phyloP scores from a whole-genome alignment of 1,284 basidiomycete species.

The Tilletiopsis washingtonensis region DNA sequence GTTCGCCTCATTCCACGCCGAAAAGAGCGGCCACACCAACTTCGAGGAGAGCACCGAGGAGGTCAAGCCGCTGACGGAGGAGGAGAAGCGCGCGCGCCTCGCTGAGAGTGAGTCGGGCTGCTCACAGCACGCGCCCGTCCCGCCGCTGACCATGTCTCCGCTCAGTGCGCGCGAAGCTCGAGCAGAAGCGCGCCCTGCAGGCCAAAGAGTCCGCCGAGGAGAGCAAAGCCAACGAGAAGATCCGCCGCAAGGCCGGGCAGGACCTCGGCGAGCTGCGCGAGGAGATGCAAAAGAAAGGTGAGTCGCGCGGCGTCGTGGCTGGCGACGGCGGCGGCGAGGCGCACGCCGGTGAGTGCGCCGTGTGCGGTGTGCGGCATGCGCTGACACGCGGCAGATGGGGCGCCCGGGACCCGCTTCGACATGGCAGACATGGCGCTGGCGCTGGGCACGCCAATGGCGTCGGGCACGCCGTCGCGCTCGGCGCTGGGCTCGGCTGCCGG shows the following conservation, averaged over 20 bases:
- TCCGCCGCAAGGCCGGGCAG: slow-evolving; percentile 44
- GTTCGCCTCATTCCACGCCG: slow-evolving; percentile 85
- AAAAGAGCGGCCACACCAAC: slow-evolving; percentile 75
- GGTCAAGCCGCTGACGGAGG: slow-evolving; percentile 87
- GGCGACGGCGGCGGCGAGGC: background rate
- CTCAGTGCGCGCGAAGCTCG: slow-evolving; percentile 35
- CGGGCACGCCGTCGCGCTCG: too few relatives aligned
- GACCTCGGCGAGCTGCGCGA: slow-evolving; percentile 32
- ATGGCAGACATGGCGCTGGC: too few relatives aligned
- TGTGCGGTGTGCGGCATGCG: too few relatives aligned
- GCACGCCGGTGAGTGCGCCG: too few relatives aligned
- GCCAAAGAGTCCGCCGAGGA: slow-evolving; percentile 34
- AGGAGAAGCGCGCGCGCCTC: slow-evolving; percentile 78
- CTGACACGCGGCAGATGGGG: too few relatives aligned
- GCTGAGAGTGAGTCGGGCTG: slow-evolving; percentile 53
- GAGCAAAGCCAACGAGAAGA: slow-evolving; percentile 39
- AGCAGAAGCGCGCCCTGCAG: slow-evolving; percentile 36
- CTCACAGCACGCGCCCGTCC: background rate
- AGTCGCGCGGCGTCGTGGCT: too few relatives aligned
- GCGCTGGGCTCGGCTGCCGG: too few relatives aligned
- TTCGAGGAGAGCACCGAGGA: slow-evolving; percentile 94
- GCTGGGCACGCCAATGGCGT: too few relatives aligned
- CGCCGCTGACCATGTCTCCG: background rate
- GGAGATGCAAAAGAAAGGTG: slow-evolving; percentile 41
- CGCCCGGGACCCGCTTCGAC: too few relatives aligned